Base-by-base conservation (phyloP, 1,284 basidiomycete species). In the Retiboletus flavoniger region DNA sequence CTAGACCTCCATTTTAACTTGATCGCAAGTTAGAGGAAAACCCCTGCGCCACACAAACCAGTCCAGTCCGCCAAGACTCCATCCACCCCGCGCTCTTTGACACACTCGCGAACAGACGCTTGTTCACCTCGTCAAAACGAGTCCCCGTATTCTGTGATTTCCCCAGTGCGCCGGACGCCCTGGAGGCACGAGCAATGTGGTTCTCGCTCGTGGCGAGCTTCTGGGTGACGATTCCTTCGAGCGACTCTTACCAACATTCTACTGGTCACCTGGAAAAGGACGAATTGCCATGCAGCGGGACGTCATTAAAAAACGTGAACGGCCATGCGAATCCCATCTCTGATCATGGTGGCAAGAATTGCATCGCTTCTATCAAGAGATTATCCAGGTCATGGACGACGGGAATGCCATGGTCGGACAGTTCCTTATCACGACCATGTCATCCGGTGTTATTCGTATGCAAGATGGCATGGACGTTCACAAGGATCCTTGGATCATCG, bases 181-280 rank as follows among this genome's bases (percentile, higher is more conserved):
- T 36, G 48, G 42, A 26, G 44, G 52, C 11, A 10, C 45, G 21
- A 14, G 26, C 2, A 46, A 52, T 13, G 38, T 31, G 31, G 10
- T 14, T 9, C 39, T 14, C 28, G 2, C 49, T 64, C 41, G 19
- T 65, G 13, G 46, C 58, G 36, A 39, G n/a, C 17, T 64, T 59
- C 51, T 58, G 55, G 21, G 43, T 44, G 17, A 51, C 53, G 35
- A 24, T 63, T 31, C 63, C 63, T 28, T 36, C 65, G 36, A 65
- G 65, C 6, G 63, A 59, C 35, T 26, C 53, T 21, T 67, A 63
- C 41, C n/a, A n/a, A n/a, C n/a, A n/a, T n/a, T n/a, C n/a, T n/a
- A n/a, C n/a, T n/a, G n/a, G n/a, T n/a, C n/a, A n/a, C n/a, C n/a
- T n/a, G n/a, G n/a, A n/a, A n/a, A n/a, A n/a, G n/a, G n/a, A n/a